Base-by-base conservation (phyloP, 129 eudicot species). In the Calendula officinalis region DNA sequence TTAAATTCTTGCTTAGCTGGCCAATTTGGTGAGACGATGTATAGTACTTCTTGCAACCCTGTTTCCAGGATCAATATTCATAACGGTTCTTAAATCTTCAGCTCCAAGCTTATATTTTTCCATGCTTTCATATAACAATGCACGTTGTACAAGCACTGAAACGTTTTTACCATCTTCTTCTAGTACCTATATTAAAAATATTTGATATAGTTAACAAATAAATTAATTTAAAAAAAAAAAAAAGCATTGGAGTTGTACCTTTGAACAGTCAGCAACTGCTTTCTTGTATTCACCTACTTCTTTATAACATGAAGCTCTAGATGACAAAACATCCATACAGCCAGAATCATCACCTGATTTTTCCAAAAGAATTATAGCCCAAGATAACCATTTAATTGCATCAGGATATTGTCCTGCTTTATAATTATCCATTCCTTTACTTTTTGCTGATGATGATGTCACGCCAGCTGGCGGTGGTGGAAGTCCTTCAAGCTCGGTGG, bases 231-330 rank as follows among this genome's bases (percentile, higher is more conserved):
- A 64, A 22, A 64, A 43, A 8, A 54, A 4, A 34, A 9, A 38
- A 8, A 1, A 35, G 22, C 69, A 67, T 36, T 3, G 67, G 22
- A 59, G 67, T 22, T 63, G 55, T 79, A 92, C 99, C 96, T 92
- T 92, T 51, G 96, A 81, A 74, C 96, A 92, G 64, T 92, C 99
- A 67, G 99, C 99, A 71, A 92, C 96, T 62, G 99, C 99, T 77
- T 92, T 92, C 78, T 92, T 92, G 57, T 92, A 92, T 74, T 92
- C 99, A 6, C 99, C 99, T 52, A 85, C 99, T 81, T 92, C 99
- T 78, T 92, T 92, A 73, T 88, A 92, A 67, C 96, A 92, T 1
- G 99, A 92, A 52, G 99, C 99, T 50, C 99, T 73, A 41, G 79
- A 70, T 30, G 89, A 68, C 54, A 92, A 81, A 17, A 85, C 90